Evolutionary conservation across 1,284 basidiomycete genomes (phyloP).

Genomic region (Ustilago xerochloae): DNA sequence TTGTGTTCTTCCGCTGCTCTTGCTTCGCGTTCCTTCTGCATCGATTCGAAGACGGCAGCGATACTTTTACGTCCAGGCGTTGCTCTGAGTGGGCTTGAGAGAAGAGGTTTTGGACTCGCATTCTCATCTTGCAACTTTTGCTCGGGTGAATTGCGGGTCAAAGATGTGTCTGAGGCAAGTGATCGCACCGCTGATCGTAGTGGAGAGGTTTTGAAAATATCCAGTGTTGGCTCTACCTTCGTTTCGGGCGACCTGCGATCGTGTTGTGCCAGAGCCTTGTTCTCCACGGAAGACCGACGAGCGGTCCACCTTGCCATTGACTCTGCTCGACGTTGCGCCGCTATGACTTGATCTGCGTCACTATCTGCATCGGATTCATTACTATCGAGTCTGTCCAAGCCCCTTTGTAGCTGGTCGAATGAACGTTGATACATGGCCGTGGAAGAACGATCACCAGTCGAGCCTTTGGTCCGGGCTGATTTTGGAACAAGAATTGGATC

Average conservation of each 20-base stretch:
- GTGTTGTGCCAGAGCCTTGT: neutral
- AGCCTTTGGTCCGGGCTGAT: slow-evolving; percentile 3
- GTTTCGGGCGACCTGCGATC: neutral
- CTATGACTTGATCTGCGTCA: slow-evolving; percentile 19
- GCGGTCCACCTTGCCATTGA: slow-evolving; percentile 43
- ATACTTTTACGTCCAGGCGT: slow-evolving; percentile 42
- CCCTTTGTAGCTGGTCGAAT: slow-evolving; percentile 31
- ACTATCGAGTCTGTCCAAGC: slow-evolving; percentile 22
- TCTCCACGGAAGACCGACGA: slow-evolving; percentile 8
- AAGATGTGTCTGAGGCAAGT: slow-evolving; percentile 9
- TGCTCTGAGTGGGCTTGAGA: slow-evolving; percentile 9
- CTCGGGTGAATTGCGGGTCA: slow-evolving; percentile 4
- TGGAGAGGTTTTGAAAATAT: neutral
- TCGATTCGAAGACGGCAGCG: slow-evolving; percentile 46
- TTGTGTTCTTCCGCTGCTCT: slow-evolving; percentile 32
- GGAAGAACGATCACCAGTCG: slow-evolving; percentile 4
- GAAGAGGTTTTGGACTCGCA: neutral
- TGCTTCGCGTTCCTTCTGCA: slow-evolving; percentile 44
- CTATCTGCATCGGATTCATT: slow-evolving; percentile 33
- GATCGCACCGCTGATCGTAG: slow-evolving; percentile 1
- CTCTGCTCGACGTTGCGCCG: slow-evolving; percentile 26
- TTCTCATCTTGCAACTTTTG: neutral
- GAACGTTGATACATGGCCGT: slow-evolving; percentile 26
- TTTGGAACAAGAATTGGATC: slow-evolving; percentile 29
- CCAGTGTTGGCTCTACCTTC: neutral